Evolutionary conservation across 148 eudicot species (phyloP).

Genomic region (Spergularia marina): DNA sequence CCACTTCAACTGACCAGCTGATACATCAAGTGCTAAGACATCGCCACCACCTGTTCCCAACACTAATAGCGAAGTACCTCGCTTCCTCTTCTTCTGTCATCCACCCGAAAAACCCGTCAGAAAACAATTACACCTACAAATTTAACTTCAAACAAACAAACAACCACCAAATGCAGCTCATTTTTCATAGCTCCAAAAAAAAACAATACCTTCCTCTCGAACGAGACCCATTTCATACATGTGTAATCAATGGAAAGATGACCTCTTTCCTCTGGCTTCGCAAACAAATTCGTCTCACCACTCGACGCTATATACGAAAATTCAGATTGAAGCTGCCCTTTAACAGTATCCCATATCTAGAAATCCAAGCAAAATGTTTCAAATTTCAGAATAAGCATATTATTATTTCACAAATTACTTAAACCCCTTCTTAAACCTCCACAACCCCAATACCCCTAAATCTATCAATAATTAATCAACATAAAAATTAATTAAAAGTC

Average conservation of each 20-base stretch:
- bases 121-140: not conserved
- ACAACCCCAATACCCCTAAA: not conserved
- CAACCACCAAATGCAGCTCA: not conserved
- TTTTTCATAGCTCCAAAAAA: not conserved
- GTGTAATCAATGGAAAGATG: conserved; percentile 94
- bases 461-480: not conserved
- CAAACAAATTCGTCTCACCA: conserved; percentile 41
- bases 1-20: conserved; percentile 89
- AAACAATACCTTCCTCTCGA: conserved; percentile 60
- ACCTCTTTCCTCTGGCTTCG: conserved; percentile 56
- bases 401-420: not conserved
- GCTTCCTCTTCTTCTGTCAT: conserved; percentile 80
- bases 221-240: conserved; percentile 89
- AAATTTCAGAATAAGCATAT: not conserved
- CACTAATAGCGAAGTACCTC: conserved; percentile 58
- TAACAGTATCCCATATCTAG: conserved; percentile 89
- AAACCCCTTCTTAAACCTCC: conserved; percentile 21
- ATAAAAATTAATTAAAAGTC: not conserved
- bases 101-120: not conserved
- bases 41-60: conserved; percentile 95
- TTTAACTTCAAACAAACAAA: too few relatives aligned
- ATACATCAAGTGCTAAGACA: conserved; percentile 75
- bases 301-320: conserved; percentile 52
- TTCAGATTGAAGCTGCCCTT: conserved; percentile 81
- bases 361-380: not conserved